Evolutionary conservation across 2,329 filamentous ascomycete genomes (phyloP), one percentile per base, ranked within the genome.

Genomic region (Trichoderma arundinaceum): DNA sequence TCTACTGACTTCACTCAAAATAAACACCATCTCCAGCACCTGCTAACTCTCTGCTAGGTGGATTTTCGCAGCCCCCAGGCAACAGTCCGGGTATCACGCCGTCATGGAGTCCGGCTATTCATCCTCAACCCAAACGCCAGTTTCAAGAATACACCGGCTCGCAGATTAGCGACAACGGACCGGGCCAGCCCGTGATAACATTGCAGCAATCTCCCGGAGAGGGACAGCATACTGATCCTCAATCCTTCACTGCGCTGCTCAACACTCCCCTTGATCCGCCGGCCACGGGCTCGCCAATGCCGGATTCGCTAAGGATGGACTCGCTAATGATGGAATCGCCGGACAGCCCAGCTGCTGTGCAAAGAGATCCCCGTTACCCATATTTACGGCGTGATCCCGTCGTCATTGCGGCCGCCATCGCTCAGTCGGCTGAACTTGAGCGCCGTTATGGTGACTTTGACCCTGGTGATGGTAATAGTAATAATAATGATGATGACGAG

Each of bases 331-430:
- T 58, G 85, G 86, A 32, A 3, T 12, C 9, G n/a, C 35, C 82
- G 84, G 2, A 86, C 90, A 19, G 79, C 83, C 33, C 94, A 94
- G 78, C 22, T 88, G 88, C 59, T 79, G 87, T 61, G 93, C 56
- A 15, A 10, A 48, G 38, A 10, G 17, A 22, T 15, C 8, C n/a
- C 28, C 41, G 22, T 7, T 10, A 13, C 32, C 56, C 52, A 39
- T 15, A 12, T 15, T 12, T 54, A 7, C 52, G 52, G 6, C 52
- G 35, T 4, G 17, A 39, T 28, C 10, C 12, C 7, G 19, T 35
- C 3, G n/a, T 13, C 19, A 15, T 28, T 41, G n/a, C 41, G 3
- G 17, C 52, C 12, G 17, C 12, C 52, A 5, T 17, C 32, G 22
- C 22, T 28, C 22, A 28, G 22, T 4, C 2, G 22, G 22, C 22